These are phyloP conservation scores for Globisporangium uncinulatum DNA, from an alignment of 352 stramenopile genomes.

Conservation along the genomic window DNA sequence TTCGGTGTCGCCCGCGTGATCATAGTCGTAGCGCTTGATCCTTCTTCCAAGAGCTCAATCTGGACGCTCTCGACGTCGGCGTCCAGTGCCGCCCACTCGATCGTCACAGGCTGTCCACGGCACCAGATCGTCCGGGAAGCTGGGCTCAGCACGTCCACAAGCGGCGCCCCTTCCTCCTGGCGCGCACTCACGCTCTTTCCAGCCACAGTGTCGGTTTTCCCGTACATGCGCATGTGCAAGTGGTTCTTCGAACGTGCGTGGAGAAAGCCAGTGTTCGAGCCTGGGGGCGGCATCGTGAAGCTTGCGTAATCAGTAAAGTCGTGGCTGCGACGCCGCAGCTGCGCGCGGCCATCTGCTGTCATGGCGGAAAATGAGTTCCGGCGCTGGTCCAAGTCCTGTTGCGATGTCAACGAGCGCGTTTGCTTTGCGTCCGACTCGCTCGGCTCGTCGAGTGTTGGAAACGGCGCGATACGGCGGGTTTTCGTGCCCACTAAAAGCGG, in stretches of 20 bases:
- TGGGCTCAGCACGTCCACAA: constrained; percentile 40
- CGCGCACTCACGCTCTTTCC: constrained; percentile 18
- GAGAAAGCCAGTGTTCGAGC: constrained; percentile 9
- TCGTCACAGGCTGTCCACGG: constrained; percentile 55
- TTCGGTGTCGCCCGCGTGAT: constrained; percentile 61
- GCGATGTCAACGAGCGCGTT: constrained; percentile 31
- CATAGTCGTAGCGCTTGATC: constrained; percentile 55
- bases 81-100: constrained; percentile 75
- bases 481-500: constrained; percentile 5
- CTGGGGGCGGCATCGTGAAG: constrained; percentile 19
- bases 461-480: constrained; percentile 5
- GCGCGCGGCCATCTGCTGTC: constrained; percentile 33
- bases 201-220: constrained; percentile 20
- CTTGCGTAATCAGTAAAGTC: constrained; percentile 29
- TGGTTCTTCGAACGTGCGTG: constrained; percentile 23
- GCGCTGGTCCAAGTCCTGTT: constrained; percentile 32
- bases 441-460: constrained; percentile 7
- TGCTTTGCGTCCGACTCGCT: constrained; percentile 6
- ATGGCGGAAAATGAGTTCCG: constrained; percentile 38
- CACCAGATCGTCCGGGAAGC: constrained; percentile 54
- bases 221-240: constrained; percentile 58
- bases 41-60: constrained; percentile 70
- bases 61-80: constrained; percentile 29
- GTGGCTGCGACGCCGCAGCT: constrained; percentile 39
- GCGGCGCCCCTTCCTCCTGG: constrained; percentile 27